A percentile compares a stretch with the other conserved stretches of the same genome.
Evolutionary conservation across 2,329 filamentous ascomycete species (phyloP).

Genomic region (Ophiocordyceps robertsii): DNA sequence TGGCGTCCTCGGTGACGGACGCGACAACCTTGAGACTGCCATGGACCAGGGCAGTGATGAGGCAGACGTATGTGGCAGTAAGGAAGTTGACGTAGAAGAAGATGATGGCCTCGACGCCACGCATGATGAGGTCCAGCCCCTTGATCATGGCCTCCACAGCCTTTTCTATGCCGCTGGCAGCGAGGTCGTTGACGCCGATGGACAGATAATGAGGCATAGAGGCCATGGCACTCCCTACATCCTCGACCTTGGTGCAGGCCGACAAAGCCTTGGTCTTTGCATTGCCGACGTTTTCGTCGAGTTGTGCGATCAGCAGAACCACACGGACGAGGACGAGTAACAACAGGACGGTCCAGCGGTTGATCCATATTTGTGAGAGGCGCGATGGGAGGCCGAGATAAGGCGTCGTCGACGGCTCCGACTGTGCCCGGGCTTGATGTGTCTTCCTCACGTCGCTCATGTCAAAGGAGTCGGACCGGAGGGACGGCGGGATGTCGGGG

Average conservation of each 20-base stretch:
- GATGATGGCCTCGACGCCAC: slow-evolving; percentile 73
- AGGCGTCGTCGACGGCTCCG: slow-evolving; percentile 63
- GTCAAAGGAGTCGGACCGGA: slow-evolving; percentile 23
- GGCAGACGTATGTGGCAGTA: slow-evolving; percentile 78
- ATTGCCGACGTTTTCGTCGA: slow-evolving; percentile 60
- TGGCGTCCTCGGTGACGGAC: slow-evolving; percentile 36
- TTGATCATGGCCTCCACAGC: slow-evolving; percentile 68
- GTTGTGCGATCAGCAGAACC: slow-evolving; percentile 58
- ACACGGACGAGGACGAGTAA: slow-evolving; percentile 73
- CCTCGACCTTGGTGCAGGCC: slow-evolving; percentile 85
- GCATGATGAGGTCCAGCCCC: slow-evolving; percentile 66
- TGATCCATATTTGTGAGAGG: slow-evolving; percentile 93
- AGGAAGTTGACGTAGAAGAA: slow-evolving; percentile 88
- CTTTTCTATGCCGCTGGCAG: slow-evolving; percentile 66
- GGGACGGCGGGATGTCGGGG: slow-evolving; percentile 23
- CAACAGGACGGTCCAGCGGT: slow-evolving; percentile 88
- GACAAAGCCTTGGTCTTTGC: slow-evolving; percentile 74
- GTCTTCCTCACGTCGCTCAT: slow-evolving; percentile 17
- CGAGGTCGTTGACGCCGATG: slow-evolving; percentile 73
- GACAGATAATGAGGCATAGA: slow-evolving; percentile 97
- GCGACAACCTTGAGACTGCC: slow-evolving; percentile 61
- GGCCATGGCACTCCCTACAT: slow-evolving; percentile 86
- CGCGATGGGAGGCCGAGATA: slow-evolving; percentile 84
- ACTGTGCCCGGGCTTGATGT: slow-evolving; percentile 29
- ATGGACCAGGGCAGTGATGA: slow-evolving; percentile 71